Conservation (phyloP, 176 grass and related monocot species). For the Guadua angustifolia region DNA sequence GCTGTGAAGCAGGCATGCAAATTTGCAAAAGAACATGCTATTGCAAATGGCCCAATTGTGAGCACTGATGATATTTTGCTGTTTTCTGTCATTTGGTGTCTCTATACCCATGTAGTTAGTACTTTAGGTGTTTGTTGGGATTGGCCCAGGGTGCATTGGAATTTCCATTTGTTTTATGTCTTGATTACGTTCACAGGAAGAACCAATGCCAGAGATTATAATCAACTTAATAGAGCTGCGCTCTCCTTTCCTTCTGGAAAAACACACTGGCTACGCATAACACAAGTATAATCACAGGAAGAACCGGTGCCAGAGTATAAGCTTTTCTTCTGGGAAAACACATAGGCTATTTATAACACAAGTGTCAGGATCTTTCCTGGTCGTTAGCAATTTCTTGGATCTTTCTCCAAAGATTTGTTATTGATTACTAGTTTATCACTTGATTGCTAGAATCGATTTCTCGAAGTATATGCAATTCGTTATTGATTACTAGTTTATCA, state of each 20-base stretch:
- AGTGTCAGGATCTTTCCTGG: neutral
- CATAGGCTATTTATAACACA: neutral
- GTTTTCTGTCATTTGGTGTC: neutral
- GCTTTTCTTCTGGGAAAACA: neutral
- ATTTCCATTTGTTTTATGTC: neutral
- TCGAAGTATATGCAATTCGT: neutral
- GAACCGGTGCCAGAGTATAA: neutral
- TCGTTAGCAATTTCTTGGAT: neutral
- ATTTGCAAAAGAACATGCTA: conserved; percentile 89
- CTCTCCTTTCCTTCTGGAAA: neutral
- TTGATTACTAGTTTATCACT: neutral
- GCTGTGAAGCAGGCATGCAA: conserved; percentile 96
- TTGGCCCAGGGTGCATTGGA: neutral
- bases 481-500: neutral
- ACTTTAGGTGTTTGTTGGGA: neutral
- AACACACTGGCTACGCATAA: conserved; percentile 8
- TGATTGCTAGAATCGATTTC: neutral
- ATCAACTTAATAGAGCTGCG: neutral
- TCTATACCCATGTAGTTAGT: neutral
- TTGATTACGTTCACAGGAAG: neutral
- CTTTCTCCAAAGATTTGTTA: neutral
- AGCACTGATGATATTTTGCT: conserved; percentile 41
- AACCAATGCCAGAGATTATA: neutral
- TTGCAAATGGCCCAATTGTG: conserved; percentile 88
- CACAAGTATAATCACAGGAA: neutral